These are phyloP conservation scores for Colletotrichum sp. DNA, from an alignment of 2,329 filamentous ascomycete genomes.

Conservation along the genomic window DNA sequence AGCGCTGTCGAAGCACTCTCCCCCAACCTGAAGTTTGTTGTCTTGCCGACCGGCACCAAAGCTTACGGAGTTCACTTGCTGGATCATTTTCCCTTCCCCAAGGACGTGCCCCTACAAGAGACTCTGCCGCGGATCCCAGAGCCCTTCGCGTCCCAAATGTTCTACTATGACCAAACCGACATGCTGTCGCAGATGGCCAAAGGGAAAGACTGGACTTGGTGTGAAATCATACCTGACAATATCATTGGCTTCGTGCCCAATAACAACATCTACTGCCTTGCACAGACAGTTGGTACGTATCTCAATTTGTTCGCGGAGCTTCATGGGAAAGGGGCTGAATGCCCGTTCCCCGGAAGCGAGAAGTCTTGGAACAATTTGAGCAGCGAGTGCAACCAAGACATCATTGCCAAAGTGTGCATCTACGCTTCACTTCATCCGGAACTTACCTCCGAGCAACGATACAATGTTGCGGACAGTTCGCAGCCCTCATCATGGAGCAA, in stretches of 20 bases:
- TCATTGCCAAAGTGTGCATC: slow-evolving; percentile 44
- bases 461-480: slow-evolving; percentile 46
- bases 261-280: slow-evolving; percentile 46
- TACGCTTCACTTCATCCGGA: slow-evolving; percentile 44
- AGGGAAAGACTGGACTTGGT: slow-evolving; percentile 47
- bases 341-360: slow-evolving; percentile 39
- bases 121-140: slow-evolving; percentile 42
- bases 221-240: slow-evolving; percentile 46
- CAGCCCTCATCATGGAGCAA: slow-evolving; percentile 40
- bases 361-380: slow-evolving; percentile 34
- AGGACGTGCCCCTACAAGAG: slow-evolving; percentile 41
- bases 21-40: slow-evolving; percentile 40
- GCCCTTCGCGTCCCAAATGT: slow-evolving; percentile 45
- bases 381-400: slow-evolving; percentile 41
- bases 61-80: slow-evolving; percentile 37
- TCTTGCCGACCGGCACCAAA: slow-evolving; percentile 47
- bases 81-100: slow-evolving; percentile 30
- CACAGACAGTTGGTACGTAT: slow-evolving; percentile 42
- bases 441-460: slow-evolving; percentile 38
- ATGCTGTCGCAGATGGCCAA: slow-evolving; percentile 36
- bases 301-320: slow-evolving; percentile 39
- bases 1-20: slow-evolving; percentile 40
- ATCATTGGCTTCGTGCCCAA: slow-evolving; percentile 49
- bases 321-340: slow-evolving; percentile 37
- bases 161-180: slow-evolving; percentile 52